phyloP scores from a whole-genome alignment of 768 basidiomycete species.

The Psilocybe cubensis region DNA sequence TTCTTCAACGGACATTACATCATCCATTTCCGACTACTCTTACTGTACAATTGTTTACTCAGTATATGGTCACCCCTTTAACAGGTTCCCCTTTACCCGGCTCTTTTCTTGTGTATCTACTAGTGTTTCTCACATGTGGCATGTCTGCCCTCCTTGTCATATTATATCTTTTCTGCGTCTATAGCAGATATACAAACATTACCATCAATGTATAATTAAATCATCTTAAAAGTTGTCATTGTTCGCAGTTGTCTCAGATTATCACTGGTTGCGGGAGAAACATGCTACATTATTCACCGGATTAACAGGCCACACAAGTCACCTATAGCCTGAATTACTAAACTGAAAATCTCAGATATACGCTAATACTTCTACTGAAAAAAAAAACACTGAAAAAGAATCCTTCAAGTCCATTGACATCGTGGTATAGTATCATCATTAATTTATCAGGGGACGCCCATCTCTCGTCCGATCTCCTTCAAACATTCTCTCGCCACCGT shows the following conservation, averaged over 20 bases:
- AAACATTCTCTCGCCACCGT: constrained; percentile 68
- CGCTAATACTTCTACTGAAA: background rate
- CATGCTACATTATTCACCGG: too few relatives aligned
- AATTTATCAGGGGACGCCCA: constrained; percentile 55
- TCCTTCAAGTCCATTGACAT: background rate
- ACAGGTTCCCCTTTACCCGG: background rate
- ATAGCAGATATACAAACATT: background rate
- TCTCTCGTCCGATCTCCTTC: constrained; percentile 71
- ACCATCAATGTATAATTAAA: background rate
- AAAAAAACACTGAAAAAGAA: background rate
- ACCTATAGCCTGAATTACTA: background rate
- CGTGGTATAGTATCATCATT: too few relatives aligned
- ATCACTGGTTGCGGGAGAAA: too few relatives aligned
- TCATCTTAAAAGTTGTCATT: too few relatives aligned
- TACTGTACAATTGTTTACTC: background rate
- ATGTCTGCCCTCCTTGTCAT: background rate
- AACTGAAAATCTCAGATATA: background rate
- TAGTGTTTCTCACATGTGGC: background rate
- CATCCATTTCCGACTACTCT: background rate
- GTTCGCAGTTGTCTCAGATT: too few relatives aligned
- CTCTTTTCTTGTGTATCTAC: background rate
- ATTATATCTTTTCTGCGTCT: background rate
- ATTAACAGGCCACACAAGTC: too few relatives aligned
- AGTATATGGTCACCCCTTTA: background rate
- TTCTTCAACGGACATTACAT: background rate